Base-by-base conservation (phyloP, 1,284 basidiomycete genomes). In the Volvariella surrecta region DNA sequence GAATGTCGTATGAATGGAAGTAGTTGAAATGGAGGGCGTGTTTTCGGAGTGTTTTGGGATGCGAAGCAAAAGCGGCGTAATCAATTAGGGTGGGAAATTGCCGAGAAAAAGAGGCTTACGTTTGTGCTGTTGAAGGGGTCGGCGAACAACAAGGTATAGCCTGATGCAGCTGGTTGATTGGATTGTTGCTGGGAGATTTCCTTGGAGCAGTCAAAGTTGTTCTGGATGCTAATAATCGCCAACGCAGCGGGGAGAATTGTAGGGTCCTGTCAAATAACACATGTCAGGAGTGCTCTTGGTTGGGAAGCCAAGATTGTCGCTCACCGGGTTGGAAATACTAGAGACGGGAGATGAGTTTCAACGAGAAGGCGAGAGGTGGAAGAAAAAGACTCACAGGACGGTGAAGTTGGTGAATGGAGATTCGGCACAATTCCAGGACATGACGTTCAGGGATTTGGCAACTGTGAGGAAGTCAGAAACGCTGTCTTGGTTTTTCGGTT, bases 191-290 rank as follows among this genome's bases (percentile, higher is more conserved):
- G 57, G 19, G 70, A 71, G 54, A 83, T 66, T 18, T 61, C 57
- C 54, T 70, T 65, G 7, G 79, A 81, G 61, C 82, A 83, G 44
- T 81, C 72, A 41, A 64, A 74, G 61, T 79, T 79, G 45, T 69
- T 52, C 45, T 79, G 59, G 43, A 70, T 57, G 24, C 74, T 58
- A 37, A 83, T 67, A 48, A 68, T 56, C 34, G 65, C 61, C 4
- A 62, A 41, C 21, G 62, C 59, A 6, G 53, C 45, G 15, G 51
- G 39, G 15, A 61, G 54, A 42, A 64, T 42, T 19, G 51, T 54
- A 0, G 47, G 50, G 46, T 61, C 50, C 54, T 57, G 43, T 40
- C 54, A 57, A 32, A 37, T 46, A 24, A 54, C 37, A 32, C 54
- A 53, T 17, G 45, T 46, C 15, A 44, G 17, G 34, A 3, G 32